These are phyloP conservation scores for Populus hybrid DNA, from an alignment of 441 rosid genomes.

Conservation along the genomic window DNA sequence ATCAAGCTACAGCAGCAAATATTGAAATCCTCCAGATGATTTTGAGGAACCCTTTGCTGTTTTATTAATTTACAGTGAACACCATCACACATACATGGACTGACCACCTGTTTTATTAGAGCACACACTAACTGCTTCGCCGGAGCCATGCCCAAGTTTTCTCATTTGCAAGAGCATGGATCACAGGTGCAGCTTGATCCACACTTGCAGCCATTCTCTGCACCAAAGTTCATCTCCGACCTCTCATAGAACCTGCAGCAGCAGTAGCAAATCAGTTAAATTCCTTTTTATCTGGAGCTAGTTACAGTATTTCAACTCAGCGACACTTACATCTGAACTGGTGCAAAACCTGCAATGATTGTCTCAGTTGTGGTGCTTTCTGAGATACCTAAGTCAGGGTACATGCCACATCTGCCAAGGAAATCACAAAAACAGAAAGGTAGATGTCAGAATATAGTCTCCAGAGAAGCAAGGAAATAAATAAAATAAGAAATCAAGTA, in stretches of 20 bases:
- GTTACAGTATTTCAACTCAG: too few species aligned
- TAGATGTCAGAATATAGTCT: background rate
- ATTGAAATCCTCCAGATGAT: too few species aligned
- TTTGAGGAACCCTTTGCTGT: too few species aligned
- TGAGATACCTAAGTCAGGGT: constrained; percentile 36
- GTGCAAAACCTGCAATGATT: constrained; percentile 43
- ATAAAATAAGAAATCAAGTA: background rate
- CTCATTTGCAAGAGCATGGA: constrained; percentile 70
- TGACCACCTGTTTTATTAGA: too few species aligned
- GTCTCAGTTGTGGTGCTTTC: constrained; percentile 40
- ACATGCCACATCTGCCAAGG: constrained; percentile 39
- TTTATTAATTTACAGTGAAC: too few species aligned
- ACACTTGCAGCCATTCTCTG: constrained; percentile 81
- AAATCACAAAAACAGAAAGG: background rate
- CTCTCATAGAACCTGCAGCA: constrained; percentile 31
- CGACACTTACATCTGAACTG: constrained; percentile 35
- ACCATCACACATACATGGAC: too few species aligned
- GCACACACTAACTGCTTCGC: constrained; percentile 5
- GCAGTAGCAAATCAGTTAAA: background rate
- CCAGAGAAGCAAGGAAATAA: background rate
- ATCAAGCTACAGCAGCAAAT: too few species aligned
- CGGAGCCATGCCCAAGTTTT: constrained; percentile 15
- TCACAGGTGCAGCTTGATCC: constrained; percentile 65
- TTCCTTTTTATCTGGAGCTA: too few species aligned
- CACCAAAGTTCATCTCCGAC: constrained; percentile 42